Evolutionary conservation across 768 basidiomycete species (phyloP).

Genomic region (Lactifluus volemus): DNA sequence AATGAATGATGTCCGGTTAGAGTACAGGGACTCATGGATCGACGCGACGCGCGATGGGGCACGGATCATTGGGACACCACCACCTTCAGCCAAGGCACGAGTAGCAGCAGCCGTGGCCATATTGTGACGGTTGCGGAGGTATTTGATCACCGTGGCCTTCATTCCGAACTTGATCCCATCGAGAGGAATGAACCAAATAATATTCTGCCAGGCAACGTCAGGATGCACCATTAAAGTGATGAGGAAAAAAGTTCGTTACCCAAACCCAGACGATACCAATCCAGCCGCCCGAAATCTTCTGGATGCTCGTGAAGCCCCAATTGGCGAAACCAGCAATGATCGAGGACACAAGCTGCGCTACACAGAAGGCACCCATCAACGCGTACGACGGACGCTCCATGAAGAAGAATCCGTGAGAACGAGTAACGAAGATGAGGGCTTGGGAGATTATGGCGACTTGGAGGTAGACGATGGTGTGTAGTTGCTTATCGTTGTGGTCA

Average conservation of each 20-base stretch:
- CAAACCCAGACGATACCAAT: conserved; percentile 97
- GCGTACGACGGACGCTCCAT: conserved; percentile 91
- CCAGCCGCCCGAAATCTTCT: conserved; percentile 81
- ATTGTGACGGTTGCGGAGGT: conserved; percentile 58
- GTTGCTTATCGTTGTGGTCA: conserved; percentile 53
- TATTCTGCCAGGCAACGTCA: conserved; percentile 49
- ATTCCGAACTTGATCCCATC: conserved; percentile 95
- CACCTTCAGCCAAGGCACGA: conserved; percentile 30
- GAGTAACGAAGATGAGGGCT: conserved; percentile 93
- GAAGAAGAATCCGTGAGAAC: conserved; percentile 93
- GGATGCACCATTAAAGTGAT: background rate
- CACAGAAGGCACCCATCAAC: conserved; percentile 80
- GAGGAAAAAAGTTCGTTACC: conserved; percentile 39
- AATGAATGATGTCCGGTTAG: conserved; percentile 92
- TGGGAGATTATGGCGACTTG: conserved; percentile 99
- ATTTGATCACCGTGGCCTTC: conserved; percentile 88
- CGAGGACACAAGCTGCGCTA: conserved; percentile 90
- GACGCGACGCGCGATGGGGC: conserved; percentile 87
- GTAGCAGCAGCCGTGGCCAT: conserved; percentile 29
- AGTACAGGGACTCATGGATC: conserved; percentile 87
- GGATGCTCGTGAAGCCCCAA: conserved; percentile 90
- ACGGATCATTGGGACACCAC: conserved; percentile 68
- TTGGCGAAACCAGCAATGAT: conserved; percentile 92
- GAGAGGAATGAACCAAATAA: conserved; percentile 92
- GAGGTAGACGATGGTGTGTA: conserved; percentile 89